Evolutionary conservation across 2,329 filamentous ascomycete genomes (phyloP), one percentile per base, ranked within the genome.

Genomic region (Sarocladium brachiariae): DNA sequence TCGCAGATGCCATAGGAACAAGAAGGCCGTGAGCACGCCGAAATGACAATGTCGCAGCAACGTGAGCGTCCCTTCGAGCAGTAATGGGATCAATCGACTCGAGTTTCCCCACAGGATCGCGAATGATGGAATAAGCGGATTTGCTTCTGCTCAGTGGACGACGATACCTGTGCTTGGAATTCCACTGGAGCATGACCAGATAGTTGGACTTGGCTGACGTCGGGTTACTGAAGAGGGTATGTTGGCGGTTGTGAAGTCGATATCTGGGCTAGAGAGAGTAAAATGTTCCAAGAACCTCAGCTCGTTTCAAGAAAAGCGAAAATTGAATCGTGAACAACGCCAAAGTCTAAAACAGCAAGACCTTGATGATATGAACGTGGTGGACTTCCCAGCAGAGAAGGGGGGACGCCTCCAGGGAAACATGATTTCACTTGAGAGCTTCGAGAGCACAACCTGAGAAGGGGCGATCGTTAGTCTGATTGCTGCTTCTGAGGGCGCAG

Each of bases 1-100:
- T 10, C 7, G 13, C 7, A 19, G 19, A 25, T 14, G 24, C 16
- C 43, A 33, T 31, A n/a, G 43, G n/a, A 3, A 27, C 21, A 19
- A 25, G 5, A 7, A 6, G 21, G 21, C 43, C 43, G 25, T 47
- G 24, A 21, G 43, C 76, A 53, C 76, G 71, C 6, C 68, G 63
- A 59, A 79, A 87, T 1, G 84, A 84, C 58, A 82, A 69, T 30
- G 71, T 68, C 7, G 84, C 84, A 19, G 84, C 83, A 34, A 77
- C 73, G 34, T 80, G 75, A 7, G 84, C 84, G 62, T 86, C 79
- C 50, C 78, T 70, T 46, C 77, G 73, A 2, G 77, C 76, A 3
- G 67, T 62, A 10, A 63, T 65, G 1, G 75, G 74, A 56, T 74
- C 67, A 39, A 81, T 76, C 48, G 74, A 68, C 47, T 77, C 70